Conservation (phyloP, 2,329 filamentous ascomycete genomes). For the Didymella lethalis region DNA sequence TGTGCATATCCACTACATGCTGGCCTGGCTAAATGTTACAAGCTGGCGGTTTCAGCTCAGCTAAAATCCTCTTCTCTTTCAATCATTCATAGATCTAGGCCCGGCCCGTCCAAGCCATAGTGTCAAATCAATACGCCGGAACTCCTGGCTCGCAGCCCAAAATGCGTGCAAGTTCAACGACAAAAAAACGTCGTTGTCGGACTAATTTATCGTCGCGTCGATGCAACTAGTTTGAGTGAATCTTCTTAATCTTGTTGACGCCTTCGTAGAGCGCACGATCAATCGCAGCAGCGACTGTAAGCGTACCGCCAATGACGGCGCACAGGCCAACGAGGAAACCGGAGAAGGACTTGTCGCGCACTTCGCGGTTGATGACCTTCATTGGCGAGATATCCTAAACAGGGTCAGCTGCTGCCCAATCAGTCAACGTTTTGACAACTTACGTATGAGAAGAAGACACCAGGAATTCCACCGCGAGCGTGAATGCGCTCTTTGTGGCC, state of each 20-base stretch:
- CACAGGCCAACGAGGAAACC: conserved; percentile 94
- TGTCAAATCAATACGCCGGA: conserved; percentile 12
- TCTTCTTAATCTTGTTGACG: conserved; percentile 81
- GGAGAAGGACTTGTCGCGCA: conserved; percentile 85
- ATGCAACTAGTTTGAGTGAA: conserved; percentile 66
- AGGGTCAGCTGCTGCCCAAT: conserved; percentile 20
- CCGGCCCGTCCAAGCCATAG: background rate
- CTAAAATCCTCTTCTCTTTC: conserved; percentile 1
- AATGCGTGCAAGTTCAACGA: conserved; percentile 9
- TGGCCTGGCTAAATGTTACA: conserved; percentile 17
- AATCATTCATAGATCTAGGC: conserved; percentile 16
- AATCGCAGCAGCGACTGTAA: conserved; percentile 93
- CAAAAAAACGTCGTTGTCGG: background rate
- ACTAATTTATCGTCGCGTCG: background rate
- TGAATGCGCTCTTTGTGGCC: conserved; percentile 93
- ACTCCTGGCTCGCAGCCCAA: conserved; percentile 15
- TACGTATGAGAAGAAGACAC: conserved; percentile 98
- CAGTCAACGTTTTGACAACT: conserved; percentile 51
- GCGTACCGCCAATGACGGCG: conserved; percentile 90
- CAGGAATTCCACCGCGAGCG: conserved; percentile 89
- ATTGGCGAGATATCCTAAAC: conserved; percentile 93
- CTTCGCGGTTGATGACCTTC: conserved; percentile 98
- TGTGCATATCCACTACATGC: conserved; percentile 15
- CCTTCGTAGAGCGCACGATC: conserved; percentile 94
- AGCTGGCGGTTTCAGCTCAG: conserved; percentile 17